These are phyloP conservation scores for Coelastrella sp. DNA, from an alignment of 139 green algal genomes.

Conservation along the genomic window DNA sequence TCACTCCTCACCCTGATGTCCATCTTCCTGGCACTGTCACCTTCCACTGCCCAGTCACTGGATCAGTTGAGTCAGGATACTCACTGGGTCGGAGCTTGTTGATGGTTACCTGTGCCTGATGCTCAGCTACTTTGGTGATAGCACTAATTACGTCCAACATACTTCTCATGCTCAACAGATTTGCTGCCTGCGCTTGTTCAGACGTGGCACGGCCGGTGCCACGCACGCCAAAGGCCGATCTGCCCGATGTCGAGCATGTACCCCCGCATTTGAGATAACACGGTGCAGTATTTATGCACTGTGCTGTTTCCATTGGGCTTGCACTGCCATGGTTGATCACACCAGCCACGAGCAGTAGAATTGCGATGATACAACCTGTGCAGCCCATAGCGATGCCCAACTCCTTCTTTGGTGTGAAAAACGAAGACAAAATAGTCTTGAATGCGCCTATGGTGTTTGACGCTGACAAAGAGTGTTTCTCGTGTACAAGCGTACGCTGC, in stretches of 20 bases:
- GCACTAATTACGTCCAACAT: not conserved
- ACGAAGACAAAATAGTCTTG: no score
- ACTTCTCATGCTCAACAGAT: not conserved
- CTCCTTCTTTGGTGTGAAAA: no score
- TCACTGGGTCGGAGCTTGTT: not conserved
- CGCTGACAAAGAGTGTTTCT: no score
- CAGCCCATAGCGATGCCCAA: not conserved
- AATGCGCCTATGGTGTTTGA: no score
- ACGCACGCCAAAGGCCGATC: not conserved
- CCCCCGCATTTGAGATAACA: not conserved
- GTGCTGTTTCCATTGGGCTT: not conserved
- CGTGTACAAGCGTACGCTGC: no score
- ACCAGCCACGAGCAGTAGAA: not conserved
- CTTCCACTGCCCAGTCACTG: not conserved
- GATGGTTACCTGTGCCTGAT: not conserved
- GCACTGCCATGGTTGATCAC: not conserved
- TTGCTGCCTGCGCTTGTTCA: not conserved
- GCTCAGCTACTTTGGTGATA: not conserved
- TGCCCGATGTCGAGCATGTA: not conserved
- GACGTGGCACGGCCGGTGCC: not conserved
- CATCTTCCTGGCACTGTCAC: not conserved
- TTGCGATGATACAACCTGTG: not conserved
- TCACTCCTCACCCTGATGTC: not conserved
- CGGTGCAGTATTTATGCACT: not conserved
- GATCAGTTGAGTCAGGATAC: conserved; percentile 2